Evolutionary conservation across 73 alveolate genomes (phyloP).

Genomic region (Tetrahymena borealis): DNA sequence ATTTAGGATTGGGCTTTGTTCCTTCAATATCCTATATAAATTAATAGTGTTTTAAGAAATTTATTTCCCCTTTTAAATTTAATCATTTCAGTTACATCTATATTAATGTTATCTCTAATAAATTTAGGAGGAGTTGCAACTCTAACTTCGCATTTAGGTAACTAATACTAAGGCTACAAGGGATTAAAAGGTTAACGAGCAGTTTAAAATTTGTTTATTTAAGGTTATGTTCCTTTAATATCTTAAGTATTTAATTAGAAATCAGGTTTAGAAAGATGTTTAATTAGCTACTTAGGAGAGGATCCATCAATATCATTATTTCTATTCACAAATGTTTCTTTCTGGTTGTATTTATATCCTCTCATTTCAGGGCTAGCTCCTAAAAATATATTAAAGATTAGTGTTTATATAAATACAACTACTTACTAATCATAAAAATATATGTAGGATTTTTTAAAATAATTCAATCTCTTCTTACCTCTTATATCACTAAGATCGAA

Average conservation of each 20-base stretch:
- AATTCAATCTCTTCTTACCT: constrained; percentile 9
- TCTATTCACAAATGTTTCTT: constrained; percentile 27
- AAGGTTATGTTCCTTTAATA: constrained; percentile 59
- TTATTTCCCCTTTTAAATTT: background rate
- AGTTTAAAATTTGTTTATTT: constrained; percentile 60
- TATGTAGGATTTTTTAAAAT: background rate
- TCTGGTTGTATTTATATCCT: constrained; percentile 36
- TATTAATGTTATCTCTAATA: constrained; percentile 82
- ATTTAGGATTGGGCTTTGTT: constrained; percentile 66
- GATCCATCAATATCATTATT: constrained; percentile 45
- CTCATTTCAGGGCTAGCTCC: constrained; percentile 48
- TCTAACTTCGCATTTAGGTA: constrained; percentile 74
- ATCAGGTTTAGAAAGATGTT: constrained; percentile 55
- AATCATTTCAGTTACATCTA: constrained; percentile 4
- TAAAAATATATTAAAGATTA: no score
- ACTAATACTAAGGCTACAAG: constrained; percentile 80
- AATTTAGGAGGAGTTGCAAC: constrained; percentile 85
- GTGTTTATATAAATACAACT: no score
- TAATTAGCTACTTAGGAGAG: constrained; percentile 18
- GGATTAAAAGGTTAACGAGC: constrained; percentile 66
- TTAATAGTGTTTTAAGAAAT: background rate
- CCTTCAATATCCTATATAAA: constrained; percentile 86
- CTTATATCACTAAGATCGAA: constrained; percentile 13
- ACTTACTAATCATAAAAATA: background rate
- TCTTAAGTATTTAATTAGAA: constrained; percentile 46